Conservation (phyloP, 768 basidiomycete genomes). For the Cystofilobasidium macerans region DNA sequence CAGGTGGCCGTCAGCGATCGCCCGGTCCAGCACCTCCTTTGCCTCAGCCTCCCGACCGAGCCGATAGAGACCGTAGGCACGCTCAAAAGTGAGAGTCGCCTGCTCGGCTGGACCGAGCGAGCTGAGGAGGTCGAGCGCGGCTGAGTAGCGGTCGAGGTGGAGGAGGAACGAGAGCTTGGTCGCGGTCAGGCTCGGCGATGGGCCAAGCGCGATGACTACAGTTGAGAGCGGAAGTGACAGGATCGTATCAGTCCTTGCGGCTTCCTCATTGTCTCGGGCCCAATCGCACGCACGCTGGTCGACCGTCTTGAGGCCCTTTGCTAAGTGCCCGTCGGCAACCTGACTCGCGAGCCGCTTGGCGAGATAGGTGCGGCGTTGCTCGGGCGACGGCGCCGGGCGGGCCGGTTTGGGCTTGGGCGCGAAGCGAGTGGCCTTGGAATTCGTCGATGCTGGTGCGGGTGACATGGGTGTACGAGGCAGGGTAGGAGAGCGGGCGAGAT, state of each 20-base stretch:
- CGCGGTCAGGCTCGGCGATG: conserved; percentile 54
- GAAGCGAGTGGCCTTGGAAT: background rate
- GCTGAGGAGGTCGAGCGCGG: conserved; percentile 55
- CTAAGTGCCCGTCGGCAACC: conserved; percentile 77
- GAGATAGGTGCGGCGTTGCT: conserved; percentile 33
- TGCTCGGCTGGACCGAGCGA: conserved; percentile 28
- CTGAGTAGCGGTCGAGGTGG: conserved; percentile 69
- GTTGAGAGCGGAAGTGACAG: no score
- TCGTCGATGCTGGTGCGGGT: background rate
- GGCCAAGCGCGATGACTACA: conserved; percentile 65
- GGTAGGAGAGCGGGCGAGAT: no score
- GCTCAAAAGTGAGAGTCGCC: conserved; percentile 48
- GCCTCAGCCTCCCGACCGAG: conserved; percentile 68
- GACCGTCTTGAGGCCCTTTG: conserved; percentile 79
- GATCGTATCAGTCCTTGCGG: no score
- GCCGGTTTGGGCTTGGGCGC: conserved; percentile 4
- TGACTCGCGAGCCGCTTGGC: conserved; percentile 58
- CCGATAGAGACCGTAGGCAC: conserved; percentile 73
- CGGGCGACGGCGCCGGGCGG: conserved; percentile 1
- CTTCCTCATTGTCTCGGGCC: no score
- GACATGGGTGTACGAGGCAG: no score
- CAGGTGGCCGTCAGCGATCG: conserved; percentile 23
- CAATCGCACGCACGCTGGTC: conserved; percentile 75
- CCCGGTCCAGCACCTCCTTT: conserved; percentile 42
- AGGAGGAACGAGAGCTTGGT: conserved; percentile 79